A percentile compares a stretch with the other conserved stretches of the same genome.
phyloP scores from a whole-genome alignment of 2,329 filamentous ascomycete species.

The Neopestalotiopsis clavispora region DNA sequence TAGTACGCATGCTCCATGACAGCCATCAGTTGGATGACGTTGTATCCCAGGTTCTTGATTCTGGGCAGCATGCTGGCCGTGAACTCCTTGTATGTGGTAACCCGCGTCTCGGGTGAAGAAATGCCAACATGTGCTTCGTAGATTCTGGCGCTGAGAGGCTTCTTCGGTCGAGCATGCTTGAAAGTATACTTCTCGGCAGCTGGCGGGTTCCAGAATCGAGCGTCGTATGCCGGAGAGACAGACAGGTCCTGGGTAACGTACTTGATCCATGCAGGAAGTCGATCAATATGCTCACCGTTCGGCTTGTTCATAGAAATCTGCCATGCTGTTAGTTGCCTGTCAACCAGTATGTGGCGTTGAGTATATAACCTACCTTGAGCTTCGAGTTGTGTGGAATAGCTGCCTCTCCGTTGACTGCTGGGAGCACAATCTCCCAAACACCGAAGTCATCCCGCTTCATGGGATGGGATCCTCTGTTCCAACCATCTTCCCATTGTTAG shows the following conservation, averaged over 20 bases:
- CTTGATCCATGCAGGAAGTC: slow-evolving; percentile 95
- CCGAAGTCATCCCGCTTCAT: slow-evolving; percentile 89
- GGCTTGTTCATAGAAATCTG: slow-evolving; percentile 85
- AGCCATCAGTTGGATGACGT: slow-evolving; percentile 97
- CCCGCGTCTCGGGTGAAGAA: slow-evolving; percentile 85
- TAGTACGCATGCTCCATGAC: slow-evolving; percentile 99
- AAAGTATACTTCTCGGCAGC: slow-evolving; percentile 77
- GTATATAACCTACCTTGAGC: slow-evolving; percentile 72
- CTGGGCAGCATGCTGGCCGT: slow-evolving; percentile 89
- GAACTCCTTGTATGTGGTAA: slow-evolving; percentile 97
- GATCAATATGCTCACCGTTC: slow-evolving; percentile 80
- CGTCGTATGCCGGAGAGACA: slow-evolving; percentile 92
- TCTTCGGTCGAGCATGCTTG: slow-evolving; percentile 81
- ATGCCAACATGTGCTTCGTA: slow-evolving; percentile 99
- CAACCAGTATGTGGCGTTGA: neutral
- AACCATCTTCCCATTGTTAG: slow-evolving; percentile 67
- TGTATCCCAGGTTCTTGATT: slow-evolving; percentile 91
- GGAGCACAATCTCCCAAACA: slow-evolving; percentile 82
- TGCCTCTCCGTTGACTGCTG: slow-evolving; percentile 73
- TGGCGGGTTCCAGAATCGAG: slow-evolving; percentile 95
- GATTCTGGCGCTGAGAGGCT: slow-evolving; percentile 84
- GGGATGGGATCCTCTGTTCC: slow-evolving; percentile 81
- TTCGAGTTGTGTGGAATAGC: slow-evolving; percentile 93
- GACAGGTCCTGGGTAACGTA: slow-evolving; percentile 92
- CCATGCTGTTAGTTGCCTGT: neutral